A percentile compares a stretch with the other conserved stretches of the same genome.
phyloP scores from a whole-genome alignment of 2,329 filamentous ascomycete genomes.

The Ceratocystis diversiconidia region DNA sequence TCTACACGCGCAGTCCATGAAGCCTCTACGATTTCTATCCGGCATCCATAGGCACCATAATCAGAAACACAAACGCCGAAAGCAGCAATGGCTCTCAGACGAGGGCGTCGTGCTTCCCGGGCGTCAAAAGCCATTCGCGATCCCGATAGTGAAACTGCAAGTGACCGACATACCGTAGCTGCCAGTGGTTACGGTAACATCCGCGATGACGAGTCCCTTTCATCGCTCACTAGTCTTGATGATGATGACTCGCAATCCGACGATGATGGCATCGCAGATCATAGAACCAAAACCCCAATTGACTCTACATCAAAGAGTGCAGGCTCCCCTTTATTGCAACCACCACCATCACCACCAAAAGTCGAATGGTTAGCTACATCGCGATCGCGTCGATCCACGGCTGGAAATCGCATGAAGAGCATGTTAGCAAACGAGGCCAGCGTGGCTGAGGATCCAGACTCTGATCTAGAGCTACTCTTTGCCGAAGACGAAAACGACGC shows the following conservation, averaged over 20 bases:
- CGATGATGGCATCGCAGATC: no score
- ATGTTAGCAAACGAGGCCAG: constrained; percentile 53
- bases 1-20: constrained; percentile 3
- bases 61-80: constrained; percentile 7
- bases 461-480: constrained; percentile 60
- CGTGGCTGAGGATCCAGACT: constrained; percentile 39
- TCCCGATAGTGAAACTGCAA: no score
- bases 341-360: constrained; percentile 19
- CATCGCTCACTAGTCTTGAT: constrained; percentile 15
- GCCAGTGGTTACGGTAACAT: constrained; percentile 1
- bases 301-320: no score
- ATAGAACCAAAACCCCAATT: no score
- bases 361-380: constrained; percentile 60
- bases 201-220: constrained; percentile 13
- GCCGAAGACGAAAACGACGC: constrained; percentile 56
- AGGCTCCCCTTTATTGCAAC: background rate
- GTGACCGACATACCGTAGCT: no score
- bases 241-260: constrained; percentile 2
- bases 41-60: constrained; percentile 4
- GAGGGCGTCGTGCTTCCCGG: background rate
- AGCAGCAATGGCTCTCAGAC: constrained; percentile 1
- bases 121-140: background rate
- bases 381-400: constrained; percentile 62
- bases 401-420: constrained; percentile 69
- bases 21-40: background rate